phyloP scores from a whole-genome alignment of 495 filamentous ascomycete genomes.

The Hyaloscypha finlandica region DNA sequence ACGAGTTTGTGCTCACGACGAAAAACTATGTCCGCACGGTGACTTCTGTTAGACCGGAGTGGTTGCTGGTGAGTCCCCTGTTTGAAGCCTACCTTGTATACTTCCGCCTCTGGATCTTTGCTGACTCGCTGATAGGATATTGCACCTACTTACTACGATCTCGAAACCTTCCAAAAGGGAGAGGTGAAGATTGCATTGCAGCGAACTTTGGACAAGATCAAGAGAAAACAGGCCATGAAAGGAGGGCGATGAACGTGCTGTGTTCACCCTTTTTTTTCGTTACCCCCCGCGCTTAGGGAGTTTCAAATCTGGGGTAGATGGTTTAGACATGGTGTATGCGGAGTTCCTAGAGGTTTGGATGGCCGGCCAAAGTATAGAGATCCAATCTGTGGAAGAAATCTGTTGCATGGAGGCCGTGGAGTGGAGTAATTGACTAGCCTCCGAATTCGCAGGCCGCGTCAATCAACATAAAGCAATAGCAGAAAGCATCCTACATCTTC shows the following conservation, averaged over 20 bases:
- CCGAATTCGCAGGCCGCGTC: background rate
- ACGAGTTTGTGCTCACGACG: conserved; percentile 95
- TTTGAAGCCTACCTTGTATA: background rate
- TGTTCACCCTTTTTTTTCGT: background rate
- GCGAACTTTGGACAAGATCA: conserved; percentile 71
- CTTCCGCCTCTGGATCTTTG: background rate
- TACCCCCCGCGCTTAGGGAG: background rate
- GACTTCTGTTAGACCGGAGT: conserved; percentile 71
- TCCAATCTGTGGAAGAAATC: background rate
- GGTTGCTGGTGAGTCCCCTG: conserved; percentile 75
- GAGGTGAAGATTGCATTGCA: conserved; percentile 78
- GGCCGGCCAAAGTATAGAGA: background rate
- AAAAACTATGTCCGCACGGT: conserved; percentile 87
- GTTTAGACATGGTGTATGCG: background rate
- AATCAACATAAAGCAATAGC: background rate
- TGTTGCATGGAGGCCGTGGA: background rate
- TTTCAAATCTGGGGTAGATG: background rate
- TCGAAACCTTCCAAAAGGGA: conserved; percentile 80
- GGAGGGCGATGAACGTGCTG: conserved; percentile 23
- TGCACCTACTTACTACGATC: conserved; percentile 87
- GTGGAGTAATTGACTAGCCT: background rate
- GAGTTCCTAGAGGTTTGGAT: background rate
- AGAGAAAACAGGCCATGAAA: conserved; percentile 45
- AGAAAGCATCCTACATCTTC: background rate
- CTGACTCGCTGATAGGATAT: conserved; percentile 63